These are phyloP conservation scores for Oryza nivara DNA, from an alignment of 176 grass and related monocot species.

Conservation along the genomic window DNA sequence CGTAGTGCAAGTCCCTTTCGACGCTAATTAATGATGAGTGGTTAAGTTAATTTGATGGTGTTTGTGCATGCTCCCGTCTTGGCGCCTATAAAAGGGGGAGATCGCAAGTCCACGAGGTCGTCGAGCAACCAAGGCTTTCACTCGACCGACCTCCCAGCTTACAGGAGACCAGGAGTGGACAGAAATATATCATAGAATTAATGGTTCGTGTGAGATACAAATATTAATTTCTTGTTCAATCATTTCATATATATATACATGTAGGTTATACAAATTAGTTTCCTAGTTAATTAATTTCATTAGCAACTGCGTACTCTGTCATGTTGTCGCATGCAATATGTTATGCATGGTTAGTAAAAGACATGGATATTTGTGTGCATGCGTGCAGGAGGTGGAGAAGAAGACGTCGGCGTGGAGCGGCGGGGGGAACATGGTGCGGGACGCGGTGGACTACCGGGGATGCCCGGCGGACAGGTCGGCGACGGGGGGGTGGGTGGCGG, in stretches of 20 bases:
- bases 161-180: not conserved
- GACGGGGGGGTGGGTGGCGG: conserved; percentile 81
- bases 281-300: not conserved
- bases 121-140: conserved; percentile 4
- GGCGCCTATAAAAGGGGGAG: conserved; percentile 45
- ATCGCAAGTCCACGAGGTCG: not conserved
- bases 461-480: conserved; percentile 62
- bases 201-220: not conserved
- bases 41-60: not conserved
- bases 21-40: not conserved
- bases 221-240: not conserved
- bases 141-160: not conserved
- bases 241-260: not conserved
- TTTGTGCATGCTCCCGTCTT: not conserved
- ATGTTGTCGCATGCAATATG: not conserved
- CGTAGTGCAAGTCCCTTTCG: conserved; percentile 40
- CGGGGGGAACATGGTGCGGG: conserved; percentile 43
- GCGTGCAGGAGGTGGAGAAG: conserved; percentile 32
- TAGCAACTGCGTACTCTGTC: not conserved
- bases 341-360: not conserved
- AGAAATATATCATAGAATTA: not conserved
- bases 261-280: not conserved
- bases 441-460: conserved; percentile 77
- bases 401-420: not conserved
- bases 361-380: not conserved